phyloP scores from a whole-genome alignment of 805 yeast species.

The Sungouiella thailandica region DNA sequence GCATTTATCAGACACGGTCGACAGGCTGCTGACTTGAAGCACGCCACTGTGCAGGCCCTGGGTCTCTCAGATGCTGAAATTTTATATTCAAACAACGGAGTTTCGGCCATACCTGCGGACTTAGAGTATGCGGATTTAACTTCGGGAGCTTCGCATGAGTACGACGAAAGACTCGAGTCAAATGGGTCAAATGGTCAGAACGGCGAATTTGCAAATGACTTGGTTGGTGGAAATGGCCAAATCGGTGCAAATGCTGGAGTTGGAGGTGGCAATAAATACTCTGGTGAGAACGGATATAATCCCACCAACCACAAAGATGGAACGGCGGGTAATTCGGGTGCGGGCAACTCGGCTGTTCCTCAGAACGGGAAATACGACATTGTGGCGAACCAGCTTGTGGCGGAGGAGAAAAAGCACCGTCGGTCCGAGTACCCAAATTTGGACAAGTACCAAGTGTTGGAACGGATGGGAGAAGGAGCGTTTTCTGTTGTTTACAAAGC shows the following conservation, averaged over 20 bases:
- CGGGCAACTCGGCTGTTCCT: too few species aligned
- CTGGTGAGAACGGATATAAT: too few species aligned
- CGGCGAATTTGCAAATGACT: too few species aligned
- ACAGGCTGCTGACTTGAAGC: constrained; percentile 41
- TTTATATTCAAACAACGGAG: neutral
- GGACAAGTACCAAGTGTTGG: constrained; percentile 24
- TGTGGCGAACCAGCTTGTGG: constrained; percentile 9
- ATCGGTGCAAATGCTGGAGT: too few species aligned
- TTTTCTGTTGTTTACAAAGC: constrained; percentile 84
- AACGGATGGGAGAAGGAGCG: constrained; percentile 75
- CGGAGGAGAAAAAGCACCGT: constrained; percentile 8
- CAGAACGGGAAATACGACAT: constrained; percentile 6
- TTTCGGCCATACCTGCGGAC: neutral
- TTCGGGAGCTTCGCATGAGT: neutral
- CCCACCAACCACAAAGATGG: too few species aligned
- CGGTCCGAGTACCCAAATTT: constrained; percentile 9
- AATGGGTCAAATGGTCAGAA: too few species aligned
- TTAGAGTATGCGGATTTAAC: neutral
- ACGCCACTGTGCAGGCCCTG: constrained; percentile 1
- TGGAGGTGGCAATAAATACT: too few species aligned
- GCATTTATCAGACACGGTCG: constrained; percentile 63
- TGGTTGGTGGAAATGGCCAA: too few species aligned
- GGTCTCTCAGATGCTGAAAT: neutral
- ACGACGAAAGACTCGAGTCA: too few species aligned
- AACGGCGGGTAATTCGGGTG: too few species aligned